These are phyloP conservation scores for Cryomyces minteri DNA, from an alignment of 495 filamentous ascomycete species.

Conservation along the genomic window DNA sequence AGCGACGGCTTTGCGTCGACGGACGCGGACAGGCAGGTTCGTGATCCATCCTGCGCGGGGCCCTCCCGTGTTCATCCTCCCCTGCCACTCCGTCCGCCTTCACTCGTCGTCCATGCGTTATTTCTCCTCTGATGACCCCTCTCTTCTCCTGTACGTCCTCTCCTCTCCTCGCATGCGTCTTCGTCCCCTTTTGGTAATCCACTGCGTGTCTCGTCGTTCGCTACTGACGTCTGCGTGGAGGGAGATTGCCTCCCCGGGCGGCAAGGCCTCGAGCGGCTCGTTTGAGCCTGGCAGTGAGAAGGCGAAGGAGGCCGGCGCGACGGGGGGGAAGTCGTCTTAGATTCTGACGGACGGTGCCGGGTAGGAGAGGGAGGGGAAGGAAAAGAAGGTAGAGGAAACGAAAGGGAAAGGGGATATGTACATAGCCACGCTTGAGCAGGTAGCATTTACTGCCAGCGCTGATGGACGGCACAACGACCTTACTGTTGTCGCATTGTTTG, in stretches of 20 bases:
- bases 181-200: neutral
- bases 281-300: conserved; percentile 28
- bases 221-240: conserved; percentile 1
- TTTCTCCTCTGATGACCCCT: no score
- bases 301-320: conserved; percentile 28
- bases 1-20: conserved; percentile 12
- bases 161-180: no score
- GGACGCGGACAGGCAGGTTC: conserved; percentile 16
- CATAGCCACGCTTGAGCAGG: no score
- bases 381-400: no score
- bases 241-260: conserved; percentile 13
- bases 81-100: neutral
- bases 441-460: no score
- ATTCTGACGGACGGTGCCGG: neutral
- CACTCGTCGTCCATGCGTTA: neutral
- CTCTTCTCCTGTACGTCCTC: no score
- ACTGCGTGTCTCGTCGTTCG: neutral
- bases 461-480: no score
- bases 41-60: neutral
- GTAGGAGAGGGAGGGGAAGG: no score
- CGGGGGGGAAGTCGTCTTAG: conserved; percentile 20
- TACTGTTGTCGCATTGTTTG: no score
- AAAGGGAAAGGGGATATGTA: no score
- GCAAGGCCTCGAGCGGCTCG: conserved; percentile 17
- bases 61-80: neutral